Conservation (phyloP, 345 rosid species). For the thale cress (Arabidopsis thaliana) region DNA sequence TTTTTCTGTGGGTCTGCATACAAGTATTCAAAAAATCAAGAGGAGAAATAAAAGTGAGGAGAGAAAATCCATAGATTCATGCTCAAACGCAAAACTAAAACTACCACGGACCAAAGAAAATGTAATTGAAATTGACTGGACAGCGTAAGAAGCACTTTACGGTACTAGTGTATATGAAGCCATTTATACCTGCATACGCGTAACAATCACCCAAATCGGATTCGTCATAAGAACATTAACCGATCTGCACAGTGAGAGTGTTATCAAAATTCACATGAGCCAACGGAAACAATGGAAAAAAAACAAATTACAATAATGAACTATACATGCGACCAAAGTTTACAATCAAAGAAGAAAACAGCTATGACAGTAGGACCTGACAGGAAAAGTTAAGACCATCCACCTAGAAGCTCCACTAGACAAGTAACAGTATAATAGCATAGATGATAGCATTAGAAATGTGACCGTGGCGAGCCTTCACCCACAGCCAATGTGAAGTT, state of each 20-base stretch:
- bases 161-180: not conserved
- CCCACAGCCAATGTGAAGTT: not conserved
- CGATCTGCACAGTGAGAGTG: slow-evolving; percentile 58
- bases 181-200: slow-evolving; percentile 91
- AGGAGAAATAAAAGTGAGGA: not conserved
- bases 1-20: slow-evolving; percentile 82
- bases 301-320: not conserved
- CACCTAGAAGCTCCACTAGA: slow-evolving; percentile 16
- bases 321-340: slow-evolving; percentile 20
- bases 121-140: not conserved
- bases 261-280: slow-evolving; percentile 29
- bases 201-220: slow-evolving; percentile 98
- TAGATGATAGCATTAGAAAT: slow-evolving; percentile 19
- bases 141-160: not conserved
- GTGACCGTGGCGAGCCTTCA: not conserved
- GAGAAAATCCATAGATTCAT: slow-evolving; percentile 5
- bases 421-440: slow-evolving; percentile 17
- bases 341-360: slow-evolving; percentile 1
- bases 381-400: slow-evolving; percentile 15
- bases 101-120: not conserved
- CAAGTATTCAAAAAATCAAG: slow-evolving; percentile 26
- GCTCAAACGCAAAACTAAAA: slow-evolving; percentile 1
- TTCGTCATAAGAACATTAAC: slow-evolving; percentile 91
- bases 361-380: not conserved
- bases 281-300: not conserved